A percentile compares a stretch with the other conserved stretches of the same genome.
Evolutionary conservation across 345 rosid genomes (phyloP).

Genomic region (Ceriops zippeliana): DNA sequence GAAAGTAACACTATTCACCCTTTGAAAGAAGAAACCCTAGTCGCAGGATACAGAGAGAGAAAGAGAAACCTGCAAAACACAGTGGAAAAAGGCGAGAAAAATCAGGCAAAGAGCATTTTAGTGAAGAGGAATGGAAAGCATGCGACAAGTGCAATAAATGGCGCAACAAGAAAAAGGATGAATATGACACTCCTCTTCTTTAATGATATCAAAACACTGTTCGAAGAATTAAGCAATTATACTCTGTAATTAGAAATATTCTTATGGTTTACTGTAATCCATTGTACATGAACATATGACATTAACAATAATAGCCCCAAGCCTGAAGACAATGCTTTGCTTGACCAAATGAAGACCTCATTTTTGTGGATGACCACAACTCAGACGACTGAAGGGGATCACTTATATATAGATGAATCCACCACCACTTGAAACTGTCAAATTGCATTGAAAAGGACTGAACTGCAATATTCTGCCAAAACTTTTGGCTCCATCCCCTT

Average conservation of each 20-base stretch:
- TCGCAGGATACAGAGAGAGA: conserved; percentile 25
- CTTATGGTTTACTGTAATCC: neutral
- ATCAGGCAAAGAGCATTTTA: conserved; percentile 38
- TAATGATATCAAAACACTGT: conserved; percentile 21
- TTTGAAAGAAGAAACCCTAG: conserved; percentile 32
- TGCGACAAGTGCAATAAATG: conserved; percentile 39
- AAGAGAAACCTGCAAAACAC: conserved; percentile 26
- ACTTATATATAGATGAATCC: neutral
- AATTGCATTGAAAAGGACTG: neutral
- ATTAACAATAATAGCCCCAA: too few species aligned
- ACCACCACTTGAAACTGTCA: neutral
- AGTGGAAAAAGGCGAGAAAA: conserved; percentile 22
- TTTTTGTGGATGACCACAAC: neutral
- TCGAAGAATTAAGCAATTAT: conserved; percentile 7
- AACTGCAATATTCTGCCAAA: conserved; percentile 3
- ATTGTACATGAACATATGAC: neutral
- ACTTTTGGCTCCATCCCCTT: neutral
- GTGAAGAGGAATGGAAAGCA: conserved; percentile 30
- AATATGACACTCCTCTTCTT: conserved; percentile 19
- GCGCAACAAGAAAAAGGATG: conserved; percentile 20
- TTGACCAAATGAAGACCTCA: neutral
- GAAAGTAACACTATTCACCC: conserved; percentile 3
- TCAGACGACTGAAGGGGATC: neutral
- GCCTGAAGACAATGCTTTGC: neutral
- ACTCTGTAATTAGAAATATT: neutral